Conservation (phyloP, 73 alveolate species). For the Breviolum minutum region DNA sequence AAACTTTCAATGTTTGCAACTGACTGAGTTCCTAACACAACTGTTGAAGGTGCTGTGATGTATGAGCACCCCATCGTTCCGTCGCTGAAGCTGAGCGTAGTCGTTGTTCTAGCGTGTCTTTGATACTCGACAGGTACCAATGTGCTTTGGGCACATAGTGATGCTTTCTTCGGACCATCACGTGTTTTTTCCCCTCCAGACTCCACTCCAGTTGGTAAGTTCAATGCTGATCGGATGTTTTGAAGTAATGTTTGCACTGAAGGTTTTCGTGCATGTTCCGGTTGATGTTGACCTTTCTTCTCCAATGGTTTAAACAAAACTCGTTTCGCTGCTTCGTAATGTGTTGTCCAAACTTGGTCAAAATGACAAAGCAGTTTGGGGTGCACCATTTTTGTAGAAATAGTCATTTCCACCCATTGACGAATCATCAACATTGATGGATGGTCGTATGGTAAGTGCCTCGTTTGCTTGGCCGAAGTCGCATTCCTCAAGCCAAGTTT, state of each 20-base stretch:
- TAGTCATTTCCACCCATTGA: background rate
- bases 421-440: background rate
- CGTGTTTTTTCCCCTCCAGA: background rate
- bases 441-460: background rate
- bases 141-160: background rate
- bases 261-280: background rate
- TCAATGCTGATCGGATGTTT: background rate
- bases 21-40: background rate
- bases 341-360: slow-evolving; percentile 24
- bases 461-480: background rate
- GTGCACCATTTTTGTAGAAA: background rate
- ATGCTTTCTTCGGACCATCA: background rate
- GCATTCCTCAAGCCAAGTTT: background rate
- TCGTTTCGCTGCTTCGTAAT: background rate
- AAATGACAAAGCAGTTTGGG: background rate
- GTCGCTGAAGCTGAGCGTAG: background rate
- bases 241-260: background rate
- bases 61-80: background rate
- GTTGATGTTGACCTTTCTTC: background rate
- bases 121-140: slow-evolving; percentile 18
- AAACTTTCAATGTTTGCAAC: background rate
- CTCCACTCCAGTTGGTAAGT: background rate
- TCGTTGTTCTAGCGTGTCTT: slow-evolving; percentile 7
- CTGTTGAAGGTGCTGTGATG: slow-evolving; percentile 1
- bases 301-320: background rate